Conservation (phyloP, 441 rosid genomes). For the Pelargonium australe region DNA sequence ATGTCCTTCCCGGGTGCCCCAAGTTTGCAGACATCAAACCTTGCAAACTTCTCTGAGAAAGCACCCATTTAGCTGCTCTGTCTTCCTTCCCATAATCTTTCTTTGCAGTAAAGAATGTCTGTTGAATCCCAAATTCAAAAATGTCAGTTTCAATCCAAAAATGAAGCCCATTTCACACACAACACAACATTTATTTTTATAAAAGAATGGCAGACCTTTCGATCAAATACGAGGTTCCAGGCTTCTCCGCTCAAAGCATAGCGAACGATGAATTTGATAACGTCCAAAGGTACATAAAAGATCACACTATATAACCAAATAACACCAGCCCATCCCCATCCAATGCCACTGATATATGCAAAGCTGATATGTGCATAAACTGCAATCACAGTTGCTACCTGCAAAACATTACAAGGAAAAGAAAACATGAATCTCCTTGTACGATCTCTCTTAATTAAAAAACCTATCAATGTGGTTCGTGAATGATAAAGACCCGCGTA, state of each 20-base stretch:
- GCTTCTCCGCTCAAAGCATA: slow-evolving; percentile 89
- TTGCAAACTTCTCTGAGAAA: slow-evolving; percentile 73
- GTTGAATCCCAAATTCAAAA: slow-evolving; percentile 6
- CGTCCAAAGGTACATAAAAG: slow-evolving; percentile 75
- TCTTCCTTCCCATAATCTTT: slow-evolving; percentile 82
- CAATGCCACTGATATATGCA: slow-evolving; percentile 77
- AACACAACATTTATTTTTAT: no score
- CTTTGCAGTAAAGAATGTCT: slow-evolving; percentile 81
- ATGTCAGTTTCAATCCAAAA: not conserved
- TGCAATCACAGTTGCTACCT: slow-evolving; percentile 88
- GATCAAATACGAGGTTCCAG: slow-evolving; percentile 80
- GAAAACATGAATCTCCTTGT: not conserved
- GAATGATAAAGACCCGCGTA: no score
- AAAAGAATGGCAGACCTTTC: slow-evolving; percentile 41
- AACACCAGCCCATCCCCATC: slow-evolving; percentile 99
- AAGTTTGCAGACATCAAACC: slow-evolving; percentile 48
- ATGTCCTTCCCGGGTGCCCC: slow-evolving; percentile 44
- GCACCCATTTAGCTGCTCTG: slow-evolving; percentile 50
- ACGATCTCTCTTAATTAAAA: no score
- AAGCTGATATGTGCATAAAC: slow-evolving; percentile 78
- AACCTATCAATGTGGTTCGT: no score
- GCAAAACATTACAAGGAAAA: not conserved
- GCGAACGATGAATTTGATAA: slow-evolving; percentile 74
- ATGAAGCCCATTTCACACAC: no score
- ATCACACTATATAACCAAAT: slow-evolving; percentile 82